Conservation (phyloP, 1,284 basidiomycete species). For the Tylopilus orsonianus region DNA sequence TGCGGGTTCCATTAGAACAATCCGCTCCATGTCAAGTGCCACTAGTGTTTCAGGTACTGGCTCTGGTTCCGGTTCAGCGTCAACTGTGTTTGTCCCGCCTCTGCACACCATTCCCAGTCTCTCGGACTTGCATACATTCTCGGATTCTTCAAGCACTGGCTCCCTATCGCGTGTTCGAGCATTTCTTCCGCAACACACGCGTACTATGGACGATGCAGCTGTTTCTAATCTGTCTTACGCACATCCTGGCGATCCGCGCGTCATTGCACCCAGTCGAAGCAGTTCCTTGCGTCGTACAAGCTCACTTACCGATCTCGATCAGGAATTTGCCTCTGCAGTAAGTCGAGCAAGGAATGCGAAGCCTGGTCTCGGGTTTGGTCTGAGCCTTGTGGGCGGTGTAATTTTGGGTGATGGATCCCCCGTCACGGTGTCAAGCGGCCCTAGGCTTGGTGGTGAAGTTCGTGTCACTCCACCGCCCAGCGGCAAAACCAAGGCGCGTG, state of each 20-base stretch:
- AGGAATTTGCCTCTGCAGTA: constrained; percentile 57
- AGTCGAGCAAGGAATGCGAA: constrained; percentile 44
- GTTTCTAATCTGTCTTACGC: constrained; percentile 62
- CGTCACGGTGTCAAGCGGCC: constrained; percentile 52
- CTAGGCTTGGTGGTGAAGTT: constrained; percentile 49
- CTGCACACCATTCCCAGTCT: constrained; percentile 65
- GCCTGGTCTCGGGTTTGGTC: constrained; percentile 46
- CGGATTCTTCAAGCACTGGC: constrained; percentile 41
- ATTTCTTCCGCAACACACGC: constrained; percentile 54
- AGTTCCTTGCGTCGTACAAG: constrained; percentile 65
- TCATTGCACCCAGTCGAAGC: constrained; percentile 64
- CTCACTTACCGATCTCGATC: constrained; percentile 74
- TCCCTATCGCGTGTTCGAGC: constrained; percentile 39
- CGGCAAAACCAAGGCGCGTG: constrained; percentile 40
- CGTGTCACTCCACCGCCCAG: constrained; percentile 64
- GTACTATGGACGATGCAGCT: constrained; percentile 68
- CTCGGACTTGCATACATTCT: constrained; percentile 50
- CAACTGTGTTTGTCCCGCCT: constrained; percentile 72
- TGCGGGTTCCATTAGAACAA: constrained; percentile 69
- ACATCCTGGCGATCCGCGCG: constrained; percentile 66
- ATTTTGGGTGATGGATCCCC: constrained; percentile 46
- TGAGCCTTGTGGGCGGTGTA: constrained; percentile 39
- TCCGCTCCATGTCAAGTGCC: constrained; percentile 51
- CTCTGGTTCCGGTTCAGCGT: constrained; percentile 54
- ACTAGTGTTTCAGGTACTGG: constrained; percentile 35